phyloP scores from a whole-genome alignment of 768 basidiomycete genomes.

The Tylopilus plumbeoviolaceoides region DNA sequence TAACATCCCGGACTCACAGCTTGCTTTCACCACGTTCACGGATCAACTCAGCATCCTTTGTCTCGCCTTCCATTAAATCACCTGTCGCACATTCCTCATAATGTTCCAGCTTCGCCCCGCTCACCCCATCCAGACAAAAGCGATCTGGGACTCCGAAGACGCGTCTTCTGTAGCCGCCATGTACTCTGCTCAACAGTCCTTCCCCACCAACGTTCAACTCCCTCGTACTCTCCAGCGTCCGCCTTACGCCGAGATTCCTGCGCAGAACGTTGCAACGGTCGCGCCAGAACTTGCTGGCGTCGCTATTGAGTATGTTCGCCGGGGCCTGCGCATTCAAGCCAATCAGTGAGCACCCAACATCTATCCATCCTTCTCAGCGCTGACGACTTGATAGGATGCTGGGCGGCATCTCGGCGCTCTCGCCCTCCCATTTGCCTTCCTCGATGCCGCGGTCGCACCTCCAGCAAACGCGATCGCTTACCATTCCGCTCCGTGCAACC shows the following conservation, averaged over 20 bases:
- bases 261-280: constrained; percentile 51
- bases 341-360: constrained; percentile 34
- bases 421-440: constrained; percentile 41
- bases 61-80: constrained; percentile 18
- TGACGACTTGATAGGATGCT: constrained; percentile 38
- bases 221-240: constrained; percentile 71
- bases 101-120: constrained; percentile 35
- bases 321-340: constrained; percentile 44
- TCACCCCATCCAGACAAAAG: constrained; percentile 35
- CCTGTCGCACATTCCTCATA: constrained; percentile 14
- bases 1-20: constrained; percentile 15
- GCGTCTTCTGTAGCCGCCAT: constrained; percentile 21
- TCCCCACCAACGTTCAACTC: constrained; percentile 49
- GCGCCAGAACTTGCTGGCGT: constrained; percentile 47
- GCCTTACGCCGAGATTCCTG: constrained; percentile 50
- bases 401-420: constrained; percentile 42
- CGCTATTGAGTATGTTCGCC: constrained; percentile 63
- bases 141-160: constrained; percentile 34
- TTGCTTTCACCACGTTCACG: background rate
- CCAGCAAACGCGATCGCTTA: constrained; percentile 28
- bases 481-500: constrained; percentile 30
- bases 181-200: constrained; percentile 28
- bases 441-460: constrained; percentile 30
- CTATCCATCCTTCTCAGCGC: constrained; percentile 12
- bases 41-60: constrained; percentile 19